phyloP scores from a whole-genome alignment of 2,329 filamentous ascomycete species.

The Raffaelea ambrosiae region DNA sequence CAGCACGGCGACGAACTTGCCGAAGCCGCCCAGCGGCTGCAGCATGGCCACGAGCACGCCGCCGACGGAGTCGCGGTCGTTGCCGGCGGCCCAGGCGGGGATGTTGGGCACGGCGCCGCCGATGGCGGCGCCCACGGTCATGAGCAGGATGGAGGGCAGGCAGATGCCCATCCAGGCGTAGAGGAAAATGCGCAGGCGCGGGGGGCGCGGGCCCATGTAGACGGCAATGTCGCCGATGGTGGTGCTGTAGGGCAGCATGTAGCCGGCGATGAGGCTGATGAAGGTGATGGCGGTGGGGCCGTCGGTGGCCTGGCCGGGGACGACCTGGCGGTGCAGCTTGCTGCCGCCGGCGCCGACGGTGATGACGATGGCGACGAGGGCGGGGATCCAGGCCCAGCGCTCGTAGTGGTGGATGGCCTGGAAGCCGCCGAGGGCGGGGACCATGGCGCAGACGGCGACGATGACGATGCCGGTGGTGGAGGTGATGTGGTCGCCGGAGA shows the following conservation, averaged over 20 bases:
- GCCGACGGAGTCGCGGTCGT: constrained; percentile 29
- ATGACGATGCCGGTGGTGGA: constrained; percentile 52
- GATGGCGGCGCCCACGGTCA: constrained; percentile 39
- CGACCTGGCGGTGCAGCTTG: constrained; percentile 34
- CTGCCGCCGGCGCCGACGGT: constrained; percentile 32
- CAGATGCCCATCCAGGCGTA: constrained; percentile 44
- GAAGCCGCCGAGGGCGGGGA: constrained; percentile 9
- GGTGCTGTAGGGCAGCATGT: constrained; percentile 45
- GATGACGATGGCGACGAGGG: constrained; percentile 7
- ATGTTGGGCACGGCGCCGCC: constrained; percentile 36
- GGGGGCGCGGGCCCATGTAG: constrained; percentile 35
- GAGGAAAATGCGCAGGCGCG: constrained; percentile 26
- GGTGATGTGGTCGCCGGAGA: constrained; percentile 30
- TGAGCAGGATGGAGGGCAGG: constrained; percentile 37
- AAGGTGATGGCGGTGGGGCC: constrained; percentile 31
- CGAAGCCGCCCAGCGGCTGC: constrained; percentile 33
- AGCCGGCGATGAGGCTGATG: constrained; percentile 36
- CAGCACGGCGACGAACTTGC: constrained; percentile 34
- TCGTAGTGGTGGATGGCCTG: constrained; percentile 7
- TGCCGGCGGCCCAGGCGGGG: constrained; percentile 27
- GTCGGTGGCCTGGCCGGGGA: constrained; percentile 24
- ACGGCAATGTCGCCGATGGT: constrained; percentile 46
- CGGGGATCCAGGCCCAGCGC: constrained; percentile 9
- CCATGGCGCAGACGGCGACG: constrained; percentile 17
- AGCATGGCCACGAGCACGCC: constrained; percentile 38